phyloP scores from a whole-genome alignment of 768 basidiomycete genomes.

The Hypholoma sublateritium region DNA sequence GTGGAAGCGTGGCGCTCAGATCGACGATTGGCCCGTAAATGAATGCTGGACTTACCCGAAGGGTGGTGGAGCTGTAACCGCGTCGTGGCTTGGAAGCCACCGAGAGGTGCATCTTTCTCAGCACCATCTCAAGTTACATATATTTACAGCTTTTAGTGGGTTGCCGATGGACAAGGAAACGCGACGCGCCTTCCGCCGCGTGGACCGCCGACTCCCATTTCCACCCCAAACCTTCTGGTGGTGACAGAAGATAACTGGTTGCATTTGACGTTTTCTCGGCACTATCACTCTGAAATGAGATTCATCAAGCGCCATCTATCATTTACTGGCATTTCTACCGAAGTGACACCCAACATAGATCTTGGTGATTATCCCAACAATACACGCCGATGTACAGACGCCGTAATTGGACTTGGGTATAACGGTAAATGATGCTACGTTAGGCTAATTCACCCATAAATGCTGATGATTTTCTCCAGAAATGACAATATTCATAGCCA shows the following conservation, averaged over 20 bases:
- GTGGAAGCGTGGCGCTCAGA: constrained; percentile 58
- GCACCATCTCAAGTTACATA: not conserved
- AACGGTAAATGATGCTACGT: constrained; percentile 39
- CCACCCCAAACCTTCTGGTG: constrained; percentile 56
- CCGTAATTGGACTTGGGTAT: constrained; percentile 61
- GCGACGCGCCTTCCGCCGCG: constrained; percentile 55
- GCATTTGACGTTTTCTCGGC: constrained; percentile 53
- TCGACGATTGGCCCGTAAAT: constrained; percentile 61
- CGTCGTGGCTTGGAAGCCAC: constrained; percentile 57
- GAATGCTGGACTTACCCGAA: constrained; percentile 55
- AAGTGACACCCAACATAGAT: constrained; percentile 27
- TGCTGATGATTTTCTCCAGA: constrained; percentile 35
- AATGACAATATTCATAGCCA: constrained; percentile 58
- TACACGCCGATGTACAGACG: constrained; percentile 46
- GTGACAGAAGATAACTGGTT: constrained; percentile 65
- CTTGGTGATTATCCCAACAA: constrained; percentile 32
- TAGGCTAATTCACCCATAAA: not conserved
- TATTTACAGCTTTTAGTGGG: constrained; percentile 46
- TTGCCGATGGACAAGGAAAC: constrained; percentile 37
- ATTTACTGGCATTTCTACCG: constrained; percentile 33
- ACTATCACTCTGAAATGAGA: constrained; percentile 42
- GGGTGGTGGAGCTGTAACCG: constrained; percentile 58
- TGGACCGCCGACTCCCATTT: constrained; percentile 56
- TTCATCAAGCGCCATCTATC: constrained; percentile 49
- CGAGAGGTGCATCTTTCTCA: constrained; percentile 50